phyloP scores from a whole-genome alignment of 106 monocot species.

The Narthecium ossifragum region DNA sequence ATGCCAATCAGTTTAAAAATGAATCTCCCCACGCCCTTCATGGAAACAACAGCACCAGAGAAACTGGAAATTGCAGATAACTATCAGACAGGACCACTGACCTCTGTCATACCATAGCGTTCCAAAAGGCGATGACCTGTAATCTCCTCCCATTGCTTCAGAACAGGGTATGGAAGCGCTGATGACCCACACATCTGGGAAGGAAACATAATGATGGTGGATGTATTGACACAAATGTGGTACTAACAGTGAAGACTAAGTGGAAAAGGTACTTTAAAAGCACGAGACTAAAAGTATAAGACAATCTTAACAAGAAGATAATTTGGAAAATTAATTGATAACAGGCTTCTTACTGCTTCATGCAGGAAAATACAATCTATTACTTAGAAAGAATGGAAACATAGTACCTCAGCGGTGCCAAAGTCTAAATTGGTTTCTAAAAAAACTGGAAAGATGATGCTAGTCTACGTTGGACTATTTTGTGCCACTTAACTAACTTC shows the following conservation, averaged over 20 bases:
- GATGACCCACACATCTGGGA: conserved; percentile 96
- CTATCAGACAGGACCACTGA: conserved; percentile 23
- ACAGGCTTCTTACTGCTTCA: neutral
- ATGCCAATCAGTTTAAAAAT: too few species aligned
- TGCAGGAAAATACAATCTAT: neutral
- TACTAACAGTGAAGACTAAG: too few species aligned
- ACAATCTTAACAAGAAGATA: neutral
- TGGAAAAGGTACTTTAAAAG: too few species aligned
- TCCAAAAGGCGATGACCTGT: conserved; percentile 93
- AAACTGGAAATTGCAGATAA: too few species aligned
- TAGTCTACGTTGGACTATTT: too few species aligned
- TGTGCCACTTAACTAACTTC: too few species aligned
- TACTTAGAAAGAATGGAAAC: neutral
- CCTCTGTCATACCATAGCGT: conserved; percentile 99
- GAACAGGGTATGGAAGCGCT: conserved; percentile 87
- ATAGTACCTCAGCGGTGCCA: too few species aligned
- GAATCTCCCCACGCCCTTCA: too few species aligned
- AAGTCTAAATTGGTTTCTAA: too few species aligned
- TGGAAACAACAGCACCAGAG: too few species aligned
- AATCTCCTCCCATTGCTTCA: conserved; percentile 91
- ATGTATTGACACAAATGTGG: too few species aligned
- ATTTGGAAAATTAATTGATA: neutral
- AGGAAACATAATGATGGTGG: conserved; percentile 4
- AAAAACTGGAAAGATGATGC: too few species aligned
- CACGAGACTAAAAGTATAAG: neutral